Evolutionary conservation across 2,329 filamentous ascomycete species (phyloP).

Genomic region (Ascochyta lentis): DNA sequence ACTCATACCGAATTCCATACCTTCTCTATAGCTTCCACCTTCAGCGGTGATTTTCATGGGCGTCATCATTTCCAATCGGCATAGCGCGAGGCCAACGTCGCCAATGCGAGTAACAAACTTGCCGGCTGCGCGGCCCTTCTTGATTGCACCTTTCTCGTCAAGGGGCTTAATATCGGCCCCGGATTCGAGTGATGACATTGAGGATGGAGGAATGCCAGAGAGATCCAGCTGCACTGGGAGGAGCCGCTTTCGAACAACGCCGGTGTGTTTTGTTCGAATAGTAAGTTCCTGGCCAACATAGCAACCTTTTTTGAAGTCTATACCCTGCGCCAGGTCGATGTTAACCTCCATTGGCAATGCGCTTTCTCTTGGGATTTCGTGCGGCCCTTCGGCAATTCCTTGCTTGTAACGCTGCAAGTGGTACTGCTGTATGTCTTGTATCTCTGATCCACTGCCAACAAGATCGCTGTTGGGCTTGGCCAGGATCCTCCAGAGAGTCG

Average conservation of each 20-base stretch:
- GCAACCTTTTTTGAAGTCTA: constrained; percentile 95
- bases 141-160: constrained; percentile 49
- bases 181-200: constrained; percentile 30
- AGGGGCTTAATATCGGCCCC: constrained; percentile 62
- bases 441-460: constrained; percentile 9
- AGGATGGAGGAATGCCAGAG: constrained; percentile 8
- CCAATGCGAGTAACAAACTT: constrained; percentile 82
- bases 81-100: constrained; percentile 86
- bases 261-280: constrained; percentile 91
- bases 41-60: constrained; percentile 75
- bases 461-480: constrained; percentile 7
- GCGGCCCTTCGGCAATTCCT: constrained; percentile 84
- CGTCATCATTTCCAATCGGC: constrained; percentile 90
- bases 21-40: constrained; percentile 64
- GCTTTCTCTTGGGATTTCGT: constrained; percentile 73
- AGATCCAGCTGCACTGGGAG: constrained; percentile 78
- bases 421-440: constrained; percentile 61
- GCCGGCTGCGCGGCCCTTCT: constrained; percentile 71
- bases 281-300: constrained; percentile 97
- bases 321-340: constrained; percentile 81
- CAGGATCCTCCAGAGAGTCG: constrained; percentile 13
- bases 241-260: constrained; percentile 89
- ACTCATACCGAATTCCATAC: constrained; percentile 57
- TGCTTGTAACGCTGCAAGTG: constrained; percentile 76
- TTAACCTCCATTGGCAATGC: constrained; percentile 89